Evolutionary conservation across 352 stramenopile genomes (phyloP).

Genomic region (Aphanomyces stellatus): DNA sequence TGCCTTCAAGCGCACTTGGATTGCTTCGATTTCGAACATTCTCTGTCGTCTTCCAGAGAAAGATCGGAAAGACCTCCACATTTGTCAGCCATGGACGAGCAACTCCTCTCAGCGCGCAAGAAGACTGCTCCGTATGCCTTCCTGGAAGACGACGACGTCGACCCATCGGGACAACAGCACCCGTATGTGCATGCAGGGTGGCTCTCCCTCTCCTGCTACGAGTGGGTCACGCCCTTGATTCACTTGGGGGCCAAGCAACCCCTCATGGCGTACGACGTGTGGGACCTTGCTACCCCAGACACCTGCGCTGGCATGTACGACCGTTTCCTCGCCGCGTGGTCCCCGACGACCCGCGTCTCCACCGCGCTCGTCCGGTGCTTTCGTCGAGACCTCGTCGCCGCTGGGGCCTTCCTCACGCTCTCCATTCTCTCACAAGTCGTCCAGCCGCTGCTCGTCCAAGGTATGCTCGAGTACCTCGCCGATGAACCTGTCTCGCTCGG

Average conservation of each 20-base stretch:
- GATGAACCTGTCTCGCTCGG: constrained; percentile 28
- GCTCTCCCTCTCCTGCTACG: background rate
- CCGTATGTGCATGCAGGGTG: background rate
- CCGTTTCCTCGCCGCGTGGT: background rate
- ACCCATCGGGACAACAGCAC: background rate
- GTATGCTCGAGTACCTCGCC: constrained; percentile 4
- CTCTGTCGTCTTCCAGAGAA: too few species aligned
- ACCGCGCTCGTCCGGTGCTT: background rate
- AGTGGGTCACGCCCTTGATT: background rate
- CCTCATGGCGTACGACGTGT: background rate
- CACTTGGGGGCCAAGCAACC: background rate
- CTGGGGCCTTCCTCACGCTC: background rate
- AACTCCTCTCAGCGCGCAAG: background rate
- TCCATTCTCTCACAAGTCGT: background rate
- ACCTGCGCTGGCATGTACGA: background rate
- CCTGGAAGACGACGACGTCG: too few species aligned
- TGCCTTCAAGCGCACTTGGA: too few species aligned
- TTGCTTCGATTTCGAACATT: too few species aligned
- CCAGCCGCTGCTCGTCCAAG: constrained; percentile 5
- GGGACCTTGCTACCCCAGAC: background rate
- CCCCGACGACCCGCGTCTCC: background rate
- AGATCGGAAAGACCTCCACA: too few species aligned
- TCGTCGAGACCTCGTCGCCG: background rate
- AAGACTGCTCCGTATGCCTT: too few species aligned
- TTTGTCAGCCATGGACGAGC: too few species aligned